These are phyloP conservation scores for Hortaea werneckii DNA, from an alignment of 2,329 filamentous ascomycete species.

Conservation along the genomic window DNA sequence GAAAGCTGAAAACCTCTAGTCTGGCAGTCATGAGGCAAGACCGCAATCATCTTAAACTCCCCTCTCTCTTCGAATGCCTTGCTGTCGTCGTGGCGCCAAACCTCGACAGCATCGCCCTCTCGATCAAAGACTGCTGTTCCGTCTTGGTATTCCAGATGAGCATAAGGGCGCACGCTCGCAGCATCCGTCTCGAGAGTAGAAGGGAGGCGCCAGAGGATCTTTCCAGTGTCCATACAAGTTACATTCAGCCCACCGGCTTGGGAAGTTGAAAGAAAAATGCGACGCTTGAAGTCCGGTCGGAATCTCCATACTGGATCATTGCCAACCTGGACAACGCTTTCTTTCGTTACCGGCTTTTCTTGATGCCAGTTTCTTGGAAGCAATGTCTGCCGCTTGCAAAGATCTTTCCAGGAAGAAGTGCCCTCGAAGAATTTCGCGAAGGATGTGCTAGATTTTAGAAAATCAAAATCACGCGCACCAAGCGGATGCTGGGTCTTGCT, in stretches of 20 bases:
- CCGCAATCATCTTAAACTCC: slow-evolving; percentile 30
- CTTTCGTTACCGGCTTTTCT: slow-evolving; percentile 25
- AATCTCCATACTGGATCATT: slow-evolving; percentile 37
- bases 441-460: slow-evolving; percentile 14
- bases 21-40: slow-evolving; percentile 33
- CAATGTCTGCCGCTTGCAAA: slow-evolving; percentile 33
- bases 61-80: slow-evolving; percentile 22
- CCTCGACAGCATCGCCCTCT: slow-evolving; percentile 35
- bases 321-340: slow-evolving; percentile 33
- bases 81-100: slow-evolving; percentile 33
- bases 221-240: slow-evolving; percentile 37
- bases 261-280: slow-evolving; percentile 37
- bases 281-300: slow-evolving; percentile 36
- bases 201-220: slow-evolving; percentile 28
- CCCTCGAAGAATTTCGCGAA: slow-evolving; percentile 28
- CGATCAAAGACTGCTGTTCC: slow-evolving; percentile 38
- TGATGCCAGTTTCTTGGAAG: slow-evolving; percentile 31
- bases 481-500: slow-evolving; percentile 23
- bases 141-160: slow-evolving; percentile 39
- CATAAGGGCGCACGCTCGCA: slow-evolving; percentile 32
- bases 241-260: slow-evolving; percentile 37
- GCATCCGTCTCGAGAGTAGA: slow-evolving; percentile 4
- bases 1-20: slow-evolving; percentile 39
- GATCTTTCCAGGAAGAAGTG: slow-evolving; percentile 33
- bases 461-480: slow-evolving; percentile 23